Conservation (phyloP, 305 asterid genomes). For the Fraxinus sp. region DNA sequence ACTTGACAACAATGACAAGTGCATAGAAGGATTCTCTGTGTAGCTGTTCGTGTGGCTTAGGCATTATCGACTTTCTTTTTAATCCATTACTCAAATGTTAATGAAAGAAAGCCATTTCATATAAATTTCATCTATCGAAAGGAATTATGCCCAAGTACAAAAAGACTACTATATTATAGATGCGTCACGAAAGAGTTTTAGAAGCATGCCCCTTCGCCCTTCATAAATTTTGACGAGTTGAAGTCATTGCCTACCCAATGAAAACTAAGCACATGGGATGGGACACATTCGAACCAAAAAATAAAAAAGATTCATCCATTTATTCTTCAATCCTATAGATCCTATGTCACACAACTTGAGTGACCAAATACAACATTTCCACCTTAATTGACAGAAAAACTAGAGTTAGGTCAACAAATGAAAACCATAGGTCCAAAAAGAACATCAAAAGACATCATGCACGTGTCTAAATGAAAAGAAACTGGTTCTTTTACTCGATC, state of each 20-base stretch:
- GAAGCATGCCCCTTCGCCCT: background rate
- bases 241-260: background rate
- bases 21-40: background rate
- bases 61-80: background rate
- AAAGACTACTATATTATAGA: background rate
- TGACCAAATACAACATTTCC: background rate
- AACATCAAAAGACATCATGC: background rate
- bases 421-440: background rate
- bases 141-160: background rate
- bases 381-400: constrained; percentile 3
- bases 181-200: too few species aligned
- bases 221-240: background rate
- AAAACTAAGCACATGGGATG: background rate
- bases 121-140: background rate
- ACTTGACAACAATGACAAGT: background rate
- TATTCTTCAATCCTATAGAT: background rate
- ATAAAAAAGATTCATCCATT: background rate
- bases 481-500: background rate
- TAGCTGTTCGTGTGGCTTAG: background rate
- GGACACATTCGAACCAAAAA: background rate
- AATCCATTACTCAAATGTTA: background rate
- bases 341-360: background rate
- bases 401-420: constrained; percentile 26
- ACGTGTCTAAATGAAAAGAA: background rate
- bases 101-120: background rate